Conservation (phyloP, 805 yeast genomes). For the Saccharomycopsis fibuligera region DNA sequence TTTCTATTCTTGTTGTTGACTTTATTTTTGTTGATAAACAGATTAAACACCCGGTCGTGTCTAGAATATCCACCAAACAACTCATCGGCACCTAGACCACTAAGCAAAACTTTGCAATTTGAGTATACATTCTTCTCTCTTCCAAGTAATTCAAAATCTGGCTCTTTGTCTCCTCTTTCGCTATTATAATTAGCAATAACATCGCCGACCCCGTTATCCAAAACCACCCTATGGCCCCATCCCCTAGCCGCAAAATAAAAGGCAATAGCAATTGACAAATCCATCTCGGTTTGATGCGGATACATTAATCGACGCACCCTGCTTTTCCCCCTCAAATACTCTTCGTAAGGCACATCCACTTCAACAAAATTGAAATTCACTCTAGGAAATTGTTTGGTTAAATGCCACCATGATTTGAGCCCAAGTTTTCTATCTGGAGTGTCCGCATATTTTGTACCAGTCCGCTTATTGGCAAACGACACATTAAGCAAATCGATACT, state of each 20-base stretch:
- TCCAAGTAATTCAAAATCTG: conserved; percentile 7
- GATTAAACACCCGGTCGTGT: conserved; percentile 50
- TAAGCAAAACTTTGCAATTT: conserved; percentile 62
- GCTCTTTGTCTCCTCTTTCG: no score
- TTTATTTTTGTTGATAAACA: conserved; percentile 2
- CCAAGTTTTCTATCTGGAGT: conserved; percentile 87
- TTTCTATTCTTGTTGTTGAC: neutral
- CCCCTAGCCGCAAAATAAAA: conserved; percentile 85
- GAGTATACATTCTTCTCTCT: conserved; percentile 29
- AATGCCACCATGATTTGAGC: conserved; percentile 47
- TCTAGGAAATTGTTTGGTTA: conserved; percentile 38
- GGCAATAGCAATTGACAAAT: conserved; percentile 89
- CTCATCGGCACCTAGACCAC: conserved; percentile 98
- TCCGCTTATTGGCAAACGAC: conserved; percentile 86
- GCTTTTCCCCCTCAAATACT: conserved; percentile 45
- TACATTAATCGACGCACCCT: conserved; percentile 62
- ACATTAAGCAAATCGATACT: conserved; percentile 79
- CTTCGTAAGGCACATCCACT: conserved; percentile 65
- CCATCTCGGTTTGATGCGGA: conserved; percentile 92
- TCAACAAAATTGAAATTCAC: conserved; percentile 50
- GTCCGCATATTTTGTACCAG: conserved; percentile 47
- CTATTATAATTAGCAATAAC: no score
- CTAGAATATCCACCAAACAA: conserved; percentile 93
- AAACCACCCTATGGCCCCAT: conserved; percentile 29
- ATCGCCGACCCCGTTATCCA: conserved; percentile 15